Conservation (phyloP, 2,329 filamentous ascomycete species). For the Eurotiales sp. region DNA sequence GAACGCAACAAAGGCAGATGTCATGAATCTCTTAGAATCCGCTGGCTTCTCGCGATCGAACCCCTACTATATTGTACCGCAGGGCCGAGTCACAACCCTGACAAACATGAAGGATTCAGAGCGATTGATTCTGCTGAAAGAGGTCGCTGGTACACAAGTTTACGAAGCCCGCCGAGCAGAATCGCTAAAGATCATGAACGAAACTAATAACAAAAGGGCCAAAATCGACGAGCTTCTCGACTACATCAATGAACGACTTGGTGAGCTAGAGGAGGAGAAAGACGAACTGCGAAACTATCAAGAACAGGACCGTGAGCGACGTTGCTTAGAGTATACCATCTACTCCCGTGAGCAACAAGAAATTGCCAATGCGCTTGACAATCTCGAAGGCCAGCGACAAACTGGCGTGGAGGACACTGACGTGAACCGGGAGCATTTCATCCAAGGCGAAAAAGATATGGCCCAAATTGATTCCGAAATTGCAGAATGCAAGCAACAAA, state of each 20-base stretch:
- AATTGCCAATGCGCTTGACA: slow-evolving; percentile 71
- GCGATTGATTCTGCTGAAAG: slow-evolving; percentile 83
- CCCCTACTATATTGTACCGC: slow-evolving; percentile 98
- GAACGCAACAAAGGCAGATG: slow-evolving; percentile 89
- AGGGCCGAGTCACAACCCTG: slow-evolving; percentile 89
- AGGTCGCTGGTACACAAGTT: slow-evolving; percentile 96
- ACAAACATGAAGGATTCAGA: slow-evolving; percentile 99
- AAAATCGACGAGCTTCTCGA: slow-evolving; percentile 92
- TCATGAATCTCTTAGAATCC: slow-evolving; percentile 91
- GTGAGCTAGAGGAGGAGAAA: slow-evolving; percentile 93
- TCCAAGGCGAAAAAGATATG: slow-evolving; percentile 75
- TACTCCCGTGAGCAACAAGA: slow-evolving; percentile 84
- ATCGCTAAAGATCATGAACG: slow-evolving; percentile 92
- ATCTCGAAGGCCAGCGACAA: slow-evolving; percentile 76
- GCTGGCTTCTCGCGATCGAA: slow-evolving; percentile 96
- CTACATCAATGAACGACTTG: slow-evolving; percentile 85
- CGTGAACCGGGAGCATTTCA: slow-evolving; percentile 70
- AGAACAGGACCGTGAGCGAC: slow-evolving; percentile 86
- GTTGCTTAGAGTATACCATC: slow-evolving; percentile 91
- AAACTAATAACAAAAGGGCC: slow-evolving; percentile 88
- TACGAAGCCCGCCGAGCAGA: slow-evolving; percentile 91
- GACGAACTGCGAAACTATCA: slow-evolving; percentile 92
- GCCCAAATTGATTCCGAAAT: slow-evolving; percentile 74
- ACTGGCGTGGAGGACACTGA: slow-evolving; percentile 82
- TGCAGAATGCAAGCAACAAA: slow-evolving; percentile 71